Evolutionary conservation across 2,329 filamentous ascomycete genomes (phyloP), one percentile per base, ranked within the genome.

Genomic region (Neonectria ditissima): DNA sequence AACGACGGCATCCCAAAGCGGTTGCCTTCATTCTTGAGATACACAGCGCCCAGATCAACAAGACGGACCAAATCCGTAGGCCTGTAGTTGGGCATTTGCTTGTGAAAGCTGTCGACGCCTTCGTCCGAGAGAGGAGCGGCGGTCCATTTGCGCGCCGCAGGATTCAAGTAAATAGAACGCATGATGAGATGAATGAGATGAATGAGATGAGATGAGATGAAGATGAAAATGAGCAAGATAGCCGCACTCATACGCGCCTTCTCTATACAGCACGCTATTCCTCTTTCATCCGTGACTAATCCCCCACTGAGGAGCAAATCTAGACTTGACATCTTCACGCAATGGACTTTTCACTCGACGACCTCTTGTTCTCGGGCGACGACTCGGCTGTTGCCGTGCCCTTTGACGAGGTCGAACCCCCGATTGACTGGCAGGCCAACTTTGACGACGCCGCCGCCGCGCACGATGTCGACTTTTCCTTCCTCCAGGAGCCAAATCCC

Each of bases 1-100:
- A 94, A 95, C 0, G 91, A 86, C 0, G 91, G 90, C 2, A 94
- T 81, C 0, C 89, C 89, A 39, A 93, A 87, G 5, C 92, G 85
- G 56, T 79, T 81, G 28, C 86, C 88, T 75, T 95, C 92, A 70
- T 94, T 87, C 73, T 95, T 95, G 66, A 94, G 72, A 39, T 89
- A 83, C 4, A 94, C 81, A 5, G 82, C 79, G 1, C 78, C 77
- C 11, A 92, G 78, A 0, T 85, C 85, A 0, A 93, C 79, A 0
- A 93, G 80, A 0, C 79, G 68, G 16, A 75, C 61, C 0, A 93
- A 80, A 3, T 83, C 83, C 0, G 89, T 91, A 8, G 78, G 76
- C 5, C 78, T 73, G 71, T 89, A 92, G 41, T 80, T 76, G 1
- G 88, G 88, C 1, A 92, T 81, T 1, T 77, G 80, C 30, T 78